Evolutionary conservation across 2,329 filamentous ascomycete genomes (phyloP), one percentile per base, ranked within the genome.

Genomic region (Talaromyces atroroseus): DNA sequence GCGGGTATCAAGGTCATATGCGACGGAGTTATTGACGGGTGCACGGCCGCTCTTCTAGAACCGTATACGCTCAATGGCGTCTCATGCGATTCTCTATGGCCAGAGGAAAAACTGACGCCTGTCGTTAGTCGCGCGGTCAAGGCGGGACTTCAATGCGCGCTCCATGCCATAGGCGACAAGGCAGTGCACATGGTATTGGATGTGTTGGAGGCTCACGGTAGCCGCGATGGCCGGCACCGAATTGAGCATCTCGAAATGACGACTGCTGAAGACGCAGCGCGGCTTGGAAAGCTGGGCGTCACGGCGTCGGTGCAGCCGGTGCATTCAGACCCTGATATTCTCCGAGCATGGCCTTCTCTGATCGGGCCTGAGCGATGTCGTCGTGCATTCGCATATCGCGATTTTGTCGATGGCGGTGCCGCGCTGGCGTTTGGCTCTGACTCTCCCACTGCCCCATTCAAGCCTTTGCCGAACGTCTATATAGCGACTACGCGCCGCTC

Each of bases 191-290:
- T 74, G 52, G 76, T 76, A 14, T 75, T 80, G 60, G 72, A 79
- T 49, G 70, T 71, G 1, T 67, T 80, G 7, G 73, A 75, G 16
- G 58, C 73, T 24, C 71, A 72, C 21, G 63, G 64, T 21, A 70
- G 70, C 1, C 72, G 73, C 3, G 71, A 69, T 18, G 71, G 72
- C 45, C 70, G 78, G 21, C 78, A 79, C 59, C 71, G 78, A 48
- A 79, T 80, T 58, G 78, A 80, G 62, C 78, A 80, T 64, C 68
- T 80, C 11, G 78, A 80, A 59, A 66, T 80, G 56, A 76, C 76
- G 0, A 70, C 74, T 0, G 74, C 76, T 0, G 72, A 74, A 58
- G 78, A 80, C 59, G 78, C 77, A 2, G 71, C 67, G 49, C 64
- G 77, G n/a, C 67, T 80, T 4, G 76, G 75, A 1, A 59, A 73